Evolutionary conservation across 1,284 basidiomycete genomes (phyloP).

Genomic region (Rhodotorula mucilaginosa): DNA sequence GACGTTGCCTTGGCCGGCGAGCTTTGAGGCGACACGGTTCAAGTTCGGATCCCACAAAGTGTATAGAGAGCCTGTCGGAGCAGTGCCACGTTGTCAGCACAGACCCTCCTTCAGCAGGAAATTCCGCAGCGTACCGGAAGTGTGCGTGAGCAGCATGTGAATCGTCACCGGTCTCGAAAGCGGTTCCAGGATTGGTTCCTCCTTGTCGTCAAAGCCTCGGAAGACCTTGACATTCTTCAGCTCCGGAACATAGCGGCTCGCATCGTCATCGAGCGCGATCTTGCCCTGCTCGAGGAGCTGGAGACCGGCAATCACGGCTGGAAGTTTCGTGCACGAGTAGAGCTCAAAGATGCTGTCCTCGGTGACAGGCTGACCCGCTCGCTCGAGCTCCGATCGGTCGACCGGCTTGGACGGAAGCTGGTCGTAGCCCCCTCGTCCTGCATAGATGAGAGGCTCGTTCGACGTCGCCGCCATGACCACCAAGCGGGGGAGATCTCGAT

Average conservation of each 20-base stretch:
- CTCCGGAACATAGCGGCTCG: constrained; percentile 14
- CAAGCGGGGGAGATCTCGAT: constrained; percentile 4
- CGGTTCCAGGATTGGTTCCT: constrained; percentile 4
- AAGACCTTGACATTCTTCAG: constrained; percentile 12
- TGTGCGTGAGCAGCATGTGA: constrained; percentile 21
- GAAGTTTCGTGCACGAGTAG: constrained; percentile 5
- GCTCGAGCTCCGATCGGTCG: background rate
- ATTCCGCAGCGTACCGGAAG: background rate
- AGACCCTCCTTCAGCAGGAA: background rate
- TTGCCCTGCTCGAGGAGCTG: constrained; percentile 34
- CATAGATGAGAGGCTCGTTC: background rate
- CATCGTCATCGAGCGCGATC: constrained; percentile 21
- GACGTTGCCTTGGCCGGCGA: background rate
- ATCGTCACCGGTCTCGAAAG: constrained; percentile 4
- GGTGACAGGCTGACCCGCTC: background rate
- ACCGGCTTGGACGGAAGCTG: background rate
- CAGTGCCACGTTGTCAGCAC: background rate
- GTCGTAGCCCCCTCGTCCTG: constrained; percentile 1
- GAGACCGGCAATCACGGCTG: constrained; percentile 14
- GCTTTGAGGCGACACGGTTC: background rate
- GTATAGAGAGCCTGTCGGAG: background rate
- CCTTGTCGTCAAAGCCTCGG: constrained; percentile 11
- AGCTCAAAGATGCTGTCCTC: constrained; percentile 9
- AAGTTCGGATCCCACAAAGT: background rate
- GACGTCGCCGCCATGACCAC: constrained; percentile 1